Evolutionary conservation across 495 filamentous ascomycete genomes (phyloP).

Genomic region (Aspergillus carlsbadensis): DNA sequence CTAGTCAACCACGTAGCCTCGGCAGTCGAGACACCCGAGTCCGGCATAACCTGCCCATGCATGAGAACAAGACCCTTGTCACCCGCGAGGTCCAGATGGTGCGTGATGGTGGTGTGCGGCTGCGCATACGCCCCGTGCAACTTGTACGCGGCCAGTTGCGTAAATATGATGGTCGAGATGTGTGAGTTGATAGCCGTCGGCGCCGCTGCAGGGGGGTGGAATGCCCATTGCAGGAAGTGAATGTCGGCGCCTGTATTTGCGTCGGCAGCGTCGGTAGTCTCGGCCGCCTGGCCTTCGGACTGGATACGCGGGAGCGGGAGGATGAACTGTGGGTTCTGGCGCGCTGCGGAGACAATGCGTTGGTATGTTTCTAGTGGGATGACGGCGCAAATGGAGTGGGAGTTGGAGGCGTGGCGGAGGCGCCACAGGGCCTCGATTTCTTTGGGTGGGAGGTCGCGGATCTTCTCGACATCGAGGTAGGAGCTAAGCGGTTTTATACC

Average conservation of each 20-base stretch:
- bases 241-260: slow-evolving; percentile 39
- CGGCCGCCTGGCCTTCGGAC: slow-evolving; percentile 13
- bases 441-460: slow-evolving; percentile 64
- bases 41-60: slow-evolving; percentile 75
- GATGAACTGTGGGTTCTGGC: slow-evolving; percentile 80
- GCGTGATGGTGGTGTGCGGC: slow-evolving; percentile 91
- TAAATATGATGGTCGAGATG: slow-evolving; percentile 85
- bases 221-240: slow-evolving; percentile 59
- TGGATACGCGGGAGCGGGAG: slow-evolving; percentile 75
- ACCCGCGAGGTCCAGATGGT: slow-evolving; percentile 75
- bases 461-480: slow-evolving; percentile 82
- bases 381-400: slow-evolving; percentile 74
- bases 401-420: slow-evolving; percentile 71
- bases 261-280: slow-evolving; percentile 26
- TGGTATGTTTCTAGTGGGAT: slow-evolving; percentile 71
- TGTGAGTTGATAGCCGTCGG: slow-evolving; percentile 52
- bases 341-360: slow-evolving; percentile 64
- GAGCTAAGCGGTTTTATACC: slow-evolving; percentile 78
- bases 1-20: slow-evolving; percentile 89
- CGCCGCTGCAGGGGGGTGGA: slow-evolving; percentile 85
- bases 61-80: slow-evolving; percentile 77
- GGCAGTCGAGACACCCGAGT: slow-evolving; percentile 70
- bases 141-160: slow-evolving; percentile 88
- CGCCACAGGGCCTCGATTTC: slow-evolving; percentile 91
- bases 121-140: slow-evolving; percentile 81